Base-by-base conservation (phyloP, 164 flowering plant genomes). In the Euptelea pleiosperma region DNA sequence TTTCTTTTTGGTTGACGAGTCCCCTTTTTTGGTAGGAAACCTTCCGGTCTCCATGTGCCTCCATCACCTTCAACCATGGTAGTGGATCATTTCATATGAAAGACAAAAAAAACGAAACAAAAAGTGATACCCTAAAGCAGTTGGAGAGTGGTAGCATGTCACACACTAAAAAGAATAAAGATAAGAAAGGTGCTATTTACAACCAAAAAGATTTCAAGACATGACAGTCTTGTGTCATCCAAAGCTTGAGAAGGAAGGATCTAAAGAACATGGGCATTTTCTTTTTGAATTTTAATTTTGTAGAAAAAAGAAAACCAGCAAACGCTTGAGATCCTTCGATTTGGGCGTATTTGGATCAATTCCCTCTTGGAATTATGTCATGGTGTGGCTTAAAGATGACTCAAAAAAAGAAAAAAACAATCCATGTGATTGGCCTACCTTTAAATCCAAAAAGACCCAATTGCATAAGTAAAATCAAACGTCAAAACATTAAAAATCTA, bases 21-120 rank as follows among this genome's bases (percentile, higher is more conserved):
- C 52, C 36, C 55, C 62, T 70, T 70, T 65, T 25, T 39, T 57
- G 69, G 72, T 46, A 48, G 64, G 53, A 40, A 65, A 60, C 68
- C 76, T 63, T 58, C 53, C 59, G 42, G 52, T 64, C 61, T 64
- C 75, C 80, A 79, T 79, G 83, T 79, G 83, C 83, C 31, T 52
- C 77, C 74, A 73, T 73, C 67, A 68, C 68, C 69, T 61, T 73
- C 68, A 70, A 39, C 68, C 41, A 34, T 61, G 68, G 64, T 66
- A 47, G 66, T 66, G 77, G 75, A 68, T 73, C 75, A 70, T 65
- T 35, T 65, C 67, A 63, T 50, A 74, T 56, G 81, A 72, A 72
- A 77, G 81, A 77, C 81, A 77, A 77, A 73, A 44, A 57, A 57
- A 57, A 41, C 24, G 28, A 21, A 57, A 57, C 61, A 57, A 57